phyloP scores from a whole-genome alignment of 768 basidiomycete genomes.

The Leccinum sublutescens region DNA sequence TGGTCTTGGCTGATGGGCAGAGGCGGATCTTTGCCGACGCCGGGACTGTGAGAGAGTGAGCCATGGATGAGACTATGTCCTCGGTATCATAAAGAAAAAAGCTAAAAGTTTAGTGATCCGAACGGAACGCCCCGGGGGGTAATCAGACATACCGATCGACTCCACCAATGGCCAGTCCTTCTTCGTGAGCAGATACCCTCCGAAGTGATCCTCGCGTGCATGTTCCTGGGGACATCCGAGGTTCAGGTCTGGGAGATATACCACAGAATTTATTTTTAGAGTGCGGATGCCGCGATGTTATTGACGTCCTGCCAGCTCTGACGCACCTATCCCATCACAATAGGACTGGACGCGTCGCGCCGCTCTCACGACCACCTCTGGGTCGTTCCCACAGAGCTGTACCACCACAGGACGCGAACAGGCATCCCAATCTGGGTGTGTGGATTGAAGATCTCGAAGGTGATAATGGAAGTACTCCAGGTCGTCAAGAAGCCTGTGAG shows the following conservation, averaged over 20 bases:
- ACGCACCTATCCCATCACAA: slow-evolving; percentile 71
- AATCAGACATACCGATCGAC: slow-evolving; percentile 49
- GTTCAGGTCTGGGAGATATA: slow-evolving; percentile 58
- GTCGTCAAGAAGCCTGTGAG: slow-evolving; percentile 61
- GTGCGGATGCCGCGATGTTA: neutral
- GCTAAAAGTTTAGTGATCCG: neutral
- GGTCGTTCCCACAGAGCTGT: slow-evolving; percentile 72
- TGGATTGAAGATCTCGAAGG: slow-evolving; percentile 49
- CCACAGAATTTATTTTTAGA: slow-evolving; percentile 6
- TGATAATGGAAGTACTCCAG: slow-evolving; percentile 63
- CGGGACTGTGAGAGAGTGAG: slow-evolving; percentile 60
- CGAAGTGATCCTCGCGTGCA: slow-evolving; percentile 65
- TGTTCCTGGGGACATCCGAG: slow-evolving; percentile 77
- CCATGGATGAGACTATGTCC: slow-evolving; percentile 60
- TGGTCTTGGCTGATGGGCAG: slow-evolving; percentile 53
- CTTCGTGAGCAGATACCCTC: slow-evolving; percentile 71
- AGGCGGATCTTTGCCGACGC: slow-evolving; percentile 63
- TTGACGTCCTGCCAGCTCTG: neutral
- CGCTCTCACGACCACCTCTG: slow-evolving; percentile 57
- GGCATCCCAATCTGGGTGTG: slow-evolving; percentile 13
- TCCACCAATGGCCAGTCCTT: slow-evolving; percentile 72
- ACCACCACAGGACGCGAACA: slow-evolving; percentile 55
- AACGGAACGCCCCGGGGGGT: neutral
- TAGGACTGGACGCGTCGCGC: slow-evolving; percentile 55
- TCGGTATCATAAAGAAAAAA: neutral